These are phyloP conservation scores for Ophiostoma montium DNA, from an alignment of 2,329 filamentous ascomycete genomes.

Conservation along the genomic window DNA sequence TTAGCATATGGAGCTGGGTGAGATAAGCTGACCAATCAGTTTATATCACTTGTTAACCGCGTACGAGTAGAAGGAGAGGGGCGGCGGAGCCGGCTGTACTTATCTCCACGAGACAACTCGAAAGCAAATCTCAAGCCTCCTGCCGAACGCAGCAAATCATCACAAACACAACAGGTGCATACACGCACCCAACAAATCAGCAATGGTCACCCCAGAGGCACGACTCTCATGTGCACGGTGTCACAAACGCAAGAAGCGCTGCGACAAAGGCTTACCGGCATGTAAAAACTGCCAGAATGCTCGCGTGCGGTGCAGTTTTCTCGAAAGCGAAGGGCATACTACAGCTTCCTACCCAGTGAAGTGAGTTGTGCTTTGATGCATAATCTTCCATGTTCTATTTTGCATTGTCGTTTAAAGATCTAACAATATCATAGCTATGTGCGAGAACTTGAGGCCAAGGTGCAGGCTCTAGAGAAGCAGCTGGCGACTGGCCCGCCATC, in stretches of 20 bases:
- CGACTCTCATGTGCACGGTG: conserved; percentile 18
- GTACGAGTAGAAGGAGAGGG: background rate
- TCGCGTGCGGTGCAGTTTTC: conserved; percentile 25
- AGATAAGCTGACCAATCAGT: background rate
- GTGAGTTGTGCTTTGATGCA: conserved; percentile 16
- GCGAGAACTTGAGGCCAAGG: conserved; percentile 4
- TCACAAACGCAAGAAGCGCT: conserved; percentile 28
- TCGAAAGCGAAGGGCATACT: conserved; percentile 23
- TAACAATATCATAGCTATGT: conserved; percentile 3
- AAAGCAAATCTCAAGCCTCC: background rate
- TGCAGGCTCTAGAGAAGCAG: conserved; percentile 1
- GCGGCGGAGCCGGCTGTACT: background rate
- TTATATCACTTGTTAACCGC: background rate
- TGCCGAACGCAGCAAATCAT: background rate
- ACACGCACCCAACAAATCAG: background rate
- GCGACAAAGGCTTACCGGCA: conserved; percentile 24
- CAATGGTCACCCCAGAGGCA: conserved; percentile 7
- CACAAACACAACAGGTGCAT: background rate
- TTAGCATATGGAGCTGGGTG: background rate
- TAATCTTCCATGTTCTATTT: background rate
- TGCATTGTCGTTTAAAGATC: background rate
- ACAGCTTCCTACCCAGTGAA: conserved; percentile 25
- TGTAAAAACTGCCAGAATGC: conserved; percentile 26
- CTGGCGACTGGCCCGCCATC: background rate
- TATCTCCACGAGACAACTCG: background rate